phyloP scores from a whole-genome alignment of 495 filamentous ascomycete genomes.

The Aspergillus sclerotiicarbonarius region DNA sequence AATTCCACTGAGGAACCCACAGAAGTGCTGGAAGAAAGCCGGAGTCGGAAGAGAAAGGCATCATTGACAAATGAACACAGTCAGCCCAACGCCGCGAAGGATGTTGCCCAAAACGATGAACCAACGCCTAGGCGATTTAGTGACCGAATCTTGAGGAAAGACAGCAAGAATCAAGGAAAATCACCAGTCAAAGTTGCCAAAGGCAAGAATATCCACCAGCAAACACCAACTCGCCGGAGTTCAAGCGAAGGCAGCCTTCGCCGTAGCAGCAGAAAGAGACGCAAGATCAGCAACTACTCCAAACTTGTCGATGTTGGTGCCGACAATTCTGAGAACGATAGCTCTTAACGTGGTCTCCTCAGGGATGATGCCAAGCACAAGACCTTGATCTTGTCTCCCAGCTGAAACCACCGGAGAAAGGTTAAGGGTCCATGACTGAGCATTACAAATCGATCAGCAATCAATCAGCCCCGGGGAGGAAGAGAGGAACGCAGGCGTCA shows the following conservation, averaged over 20 bases:
- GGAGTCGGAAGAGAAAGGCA: neutral
- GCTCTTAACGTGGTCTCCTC: neutral
- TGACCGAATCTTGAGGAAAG: neutral
- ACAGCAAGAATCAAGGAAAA: neutral
- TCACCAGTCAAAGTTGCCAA: neutral
- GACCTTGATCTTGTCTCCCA: neutral
- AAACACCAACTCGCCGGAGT: neutral
- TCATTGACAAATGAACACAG: neutral
- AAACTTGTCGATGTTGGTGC: conserved; percentile 29
- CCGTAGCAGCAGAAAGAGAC: conserved; percentile 24
- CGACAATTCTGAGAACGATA: conserved; percentile 22
- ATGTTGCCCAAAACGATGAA: neutral
- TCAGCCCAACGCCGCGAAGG: neutral
- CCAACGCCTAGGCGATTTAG: neutral
- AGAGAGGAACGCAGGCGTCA: neutral
- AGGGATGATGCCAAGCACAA: neutral
- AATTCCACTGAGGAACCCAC: neutral
- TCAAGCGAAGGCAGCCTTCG: conserved; percentile 8
- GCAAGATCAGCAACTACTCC: conserved; percentile 32
- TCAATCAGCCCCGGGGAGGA: too few relatives aligned
- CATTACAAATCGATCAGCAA: neutral
- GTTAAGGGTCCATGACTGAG: neutral
- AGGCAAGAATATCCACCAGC: neutral
- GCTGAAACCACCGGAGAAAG: neutral
- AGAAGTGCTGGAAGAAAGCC: neutral